These are phyloP conservation scores for Endocalyx cinctus DNA, from an alignment of 2,329 filamentous ascomycete genomes.

Conservation along the genomic window DNA sequence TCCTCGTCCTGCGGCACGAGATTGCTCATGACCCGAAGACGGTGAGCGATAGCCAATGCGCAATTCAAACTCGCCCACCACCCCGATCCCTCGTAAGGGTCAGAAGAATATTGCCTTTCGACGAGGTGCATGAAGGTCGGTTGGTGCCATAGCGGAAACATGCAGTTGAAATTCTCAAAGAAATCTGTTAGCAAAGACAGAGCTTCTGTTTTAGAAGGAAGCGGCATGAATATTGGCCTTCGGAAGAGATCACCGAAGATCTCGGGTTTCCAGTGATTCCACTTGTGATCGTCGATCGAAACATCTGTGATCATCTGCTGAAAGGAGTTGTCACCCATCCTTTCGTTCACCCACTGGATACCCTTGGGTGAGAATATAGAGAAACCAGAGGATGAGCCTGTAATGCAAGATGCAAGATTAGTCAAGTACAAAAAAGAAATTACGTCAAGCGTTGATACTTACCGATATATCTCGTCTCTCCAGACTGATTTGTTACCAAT, in stretches of 20 bases:
- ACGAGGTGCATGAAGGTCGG: constrained; percentile 98
- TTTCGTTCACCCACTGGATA: constrained; percentile 97
- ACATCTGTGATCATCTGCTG: constrained; percentile 90
- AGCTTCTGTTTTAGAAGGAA: constrained; percentile 84
- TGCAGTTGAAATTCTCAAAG: constrained; percentile 98
- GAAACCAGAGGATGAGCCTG: constrained; percentile 93
- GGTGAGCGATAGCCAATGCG: constrained; percentile 85
- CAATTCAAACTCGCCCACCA: constrained; percentile 99
- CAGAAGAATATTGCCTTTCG: constrained; percentile 84
- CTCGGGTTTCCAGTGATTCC: constrained; percentile 97
- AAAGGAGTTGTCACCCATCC: constrained; percentile 93
- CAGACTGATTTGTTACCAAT: constrained; percentile 87
- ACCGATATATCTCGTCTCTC: constrained; percentile 96
- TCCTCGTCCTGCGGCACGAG: constrained; percentile 87
- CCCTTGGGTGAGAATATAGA: constrained; percentile 98
- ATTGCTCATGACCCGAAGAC: constrained; percentile 92
- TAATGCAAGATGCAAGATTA: constrained; percentile 5
- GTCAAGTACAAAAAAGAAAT: too few relatives aligned
- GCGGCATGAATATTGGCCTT: constrained; percentile 73
- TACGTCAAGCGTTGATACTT: too few relatives aligned
- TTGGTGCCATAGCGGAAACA: constrained; percentile 96
- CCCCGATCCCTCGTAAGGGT: constrained; percentile 90
- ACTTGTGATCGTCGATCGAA: constrained; percentile 90
- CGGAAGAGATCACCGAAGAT: constrained; percentile 91
- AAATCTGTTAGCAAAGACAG: constrained; percentile 86